Percentiles rank a stretch among this genome's conserved stretches.
phyloP scores from a whole-genome alignment of 148 eudicot genomes.

The Heliosperma pusillum region DNA sequence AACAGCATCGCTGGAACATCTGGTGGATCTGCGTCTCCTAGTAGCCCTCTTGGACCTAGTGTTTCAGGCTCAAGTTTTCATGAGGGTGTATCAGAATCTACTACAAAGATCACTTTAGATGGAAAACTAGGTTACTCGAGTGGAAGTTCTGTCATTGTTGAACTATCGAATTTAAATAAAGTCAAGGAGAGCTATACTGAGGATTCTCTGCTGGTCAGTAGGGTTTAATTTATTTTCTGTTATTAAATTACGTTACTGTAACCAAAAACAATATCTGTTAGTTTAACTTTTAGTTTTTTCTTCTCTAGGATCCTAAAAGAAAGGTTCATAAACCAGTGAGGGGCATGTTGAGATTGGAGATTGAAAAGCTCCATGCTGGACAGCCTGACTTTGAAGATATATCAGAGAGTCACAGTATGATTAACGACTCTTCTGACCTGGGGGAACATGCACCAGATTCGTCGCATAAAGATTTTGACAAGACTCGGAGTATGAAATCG shows the following conservation, averaged over 20 bases:
- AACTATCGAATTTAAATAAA: slow-evolving; percentile 89
- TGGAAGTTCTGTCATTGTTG: slow-evolving; percentile 91
- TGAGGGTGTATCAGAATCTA: slow-evolving; percentile 68
- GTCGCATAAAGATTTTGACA: slow-evolving; percentile 50
- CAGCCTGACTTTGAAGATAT: slow-evolving; percentile 63
- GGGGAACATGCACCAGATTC: slow-evolving; percentile 51
- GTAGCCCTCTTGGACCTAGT: slow-evolving; percentile 77
- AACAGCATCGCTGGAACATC: slow-evolving; percentile 58
- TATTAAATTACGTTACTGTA: background rate
- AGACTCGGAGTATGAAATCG: slow-evolving; percentile 35
- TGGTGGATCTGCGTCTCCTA: slow-evolving; percentile 92
- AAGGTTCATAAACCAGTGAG: slow-evolving; percentile 97
- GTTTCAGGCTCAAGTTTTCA: slow-evolving; percentile 71
- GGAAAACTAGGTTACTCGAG: slow-evolving; percentile 75
- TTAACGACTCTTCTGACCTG: slow-evolving; percentile 49
- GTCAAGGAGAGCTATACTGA: slow-evolving; percentile 98
- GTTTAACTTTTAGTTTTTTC: slow-evolving; percentile 7
- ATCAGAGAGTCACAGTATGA: slow-evolving; percentile 62
- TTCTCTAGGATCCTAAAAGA: slow-evolving; percentile 84
- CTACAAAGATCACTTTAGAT: slow-evolving; percentile 75
- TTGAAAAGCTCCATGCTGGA: slow-evolving; percentile 89
- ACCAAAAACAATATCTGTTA: background rate
- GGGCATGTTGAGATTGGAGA: slow-evolving; percentile 85
- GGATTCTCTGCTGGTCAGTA: slow-evolving; percentile 82
- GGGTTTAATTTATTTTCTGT: background rate